Base-by-base conservation (phyloP, 208 protist genomes). In the Herpetomonas muscarum region DNA sequence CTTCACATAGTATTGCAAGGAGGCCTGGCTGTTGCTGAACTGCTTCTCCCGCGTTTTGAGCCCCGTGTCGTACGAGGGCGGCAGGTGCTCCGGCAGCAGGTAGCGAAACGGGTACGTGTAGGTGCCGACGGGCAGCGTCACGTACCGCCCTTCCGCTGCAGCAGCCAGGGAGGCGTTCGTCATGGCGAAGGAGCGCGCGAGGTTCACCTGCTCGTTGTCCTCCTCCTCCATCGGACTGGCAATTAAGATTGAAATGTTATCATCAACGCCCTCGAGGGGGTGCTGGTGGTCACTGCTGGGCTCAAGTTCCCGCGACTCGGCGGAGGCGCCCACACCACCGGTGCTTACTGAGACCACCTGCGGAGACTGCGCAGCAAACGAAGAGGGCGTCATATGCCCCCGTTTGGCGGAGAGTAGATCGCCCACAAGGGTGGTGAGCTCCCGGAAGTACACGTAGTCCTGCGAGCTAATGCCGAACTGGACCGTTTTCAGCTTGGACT, bases 361-460 rank as follows among this genome's bases (percentile, higher is more conserved):
- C n/a, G n/a, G n/a, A n/a, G n/a, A n/a, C n/a, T n/a, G n/a, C n/a
- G n/a, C n/a, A n/a, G n/a, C n/a, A n/a, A n/a, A n/a, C n/a, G n/a
- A n/a, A n/a, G n/a, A n/a, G n/a, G n/a, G n/a, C n/a, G n/a, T n/a
- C n/a, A n/a, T n/a, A 15, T 39, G 34, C 19, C 15, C 1, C 0
- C 34, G n/a, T n/a, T 51, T 49, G 28, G 22, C 28, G 1, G 67
- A 65, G 25, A 73, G 50, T 17, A 67, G 60, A 6, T 63, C 50
- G 0, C 67, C 67, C 0, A 52, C 60, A 3, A 73, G 34, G 6
- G 67, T 67, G n/a, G 64, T 37, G 13, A 73, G 42, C 48, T 73
- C 67, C 13, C 67, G 67, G 45, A 67, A 73, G 50, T 73, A 73
- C 3, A 67, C 67, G 41, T 58, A 73, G 54, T 73, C 67, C 55